Base-by-base conservation (phyloP, 2,329 filamentous ascomycete genomes). In the Penicillium crustosum region DNA sequence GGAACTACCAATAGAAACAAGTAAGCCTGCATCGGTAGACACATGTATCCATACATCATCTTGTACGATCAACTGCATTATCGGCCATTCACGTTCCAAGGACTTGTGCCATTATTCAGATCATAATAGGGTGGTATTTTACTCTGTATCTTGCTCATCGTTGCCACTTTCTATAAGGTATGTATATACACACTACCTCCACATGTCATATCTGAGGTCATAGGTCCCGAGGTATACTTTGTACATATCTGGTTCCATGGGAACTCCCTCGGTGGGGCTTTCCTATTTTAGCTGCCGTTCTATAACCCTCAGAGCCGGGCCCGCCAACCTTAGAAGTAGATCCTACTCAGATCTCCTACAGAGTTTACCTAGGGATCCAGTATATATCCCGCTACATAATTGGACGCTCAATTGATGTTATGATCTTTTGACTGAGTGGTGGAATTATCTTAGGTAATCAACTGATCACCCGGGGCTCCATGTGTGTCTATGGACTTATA, bases 1-100 rank as follows among this genome's bases (percentile, higher is more conserved):
- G 10, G 35, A 29, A 53, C 23, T 47, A 35, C 54, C 54, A 56
- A 56, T 56, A 31, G 33, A 33, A 56, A 56, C n/a, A 33, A 39
- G 33, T 19, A 23, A 38, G 39, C 25, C 39, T 19, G 47, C 47
- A 55, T 44, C 12, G 13, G 38, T 23, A 44, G 13, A n/a, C 6
- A 6, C 2, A 17, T 39, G 36, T 39, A 29, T 27, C 7, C 25
- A 43, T 51, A 51, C n/a, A 35, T 51, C 25, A 27, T 17, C 39
- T 42, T 35, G 13, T 27, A 21, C 21, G 29, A 27, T 53, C 21
- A 45, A 53, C 39, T 43, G 27, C 38, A 43, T 51, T 51, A 23
- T 51, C n/a, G 2, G 7, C 15, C 23, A 49, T 29, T 39, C 23
- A 39, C 3, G n/a, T 31, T 13, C 27, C 25, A 39, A 27, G 12